phyloP scores from a whole-genome alignment of 2,329 filamentous ascomycete species.

The Alternaria sp. region DNA sequence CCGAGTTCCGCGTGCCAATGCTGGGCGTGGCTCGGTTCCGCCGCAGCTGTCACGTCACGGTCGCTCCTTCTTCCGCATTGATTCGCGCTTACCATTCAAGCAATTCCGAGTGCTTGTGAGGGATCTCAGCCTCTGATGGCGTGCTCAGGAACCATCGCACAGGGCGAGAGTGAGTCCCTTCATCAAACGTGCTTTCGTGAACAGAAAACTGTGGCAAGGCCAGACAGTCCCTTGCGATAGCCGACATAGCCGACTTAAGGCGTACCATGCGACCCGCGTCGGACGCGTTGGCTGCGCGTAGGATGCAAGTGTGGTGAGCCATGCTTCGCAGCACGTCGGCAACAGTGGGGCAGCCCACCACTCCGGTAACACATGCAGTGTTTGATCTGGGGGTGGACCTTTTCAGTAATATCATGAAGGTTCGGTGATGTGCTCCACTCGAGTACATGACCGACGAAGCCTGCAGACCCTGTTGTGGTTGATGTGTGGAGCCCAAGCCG shows the following conservation, averaged over 20 bases:
- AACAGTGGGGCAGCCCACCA: background rate
- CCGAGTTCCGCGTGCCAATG: slow-evolving; percentile 33
- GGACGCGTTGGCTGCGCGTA: background rate
- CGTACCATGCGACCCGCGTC: background rate
- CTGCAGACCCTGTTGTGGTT: background rate
- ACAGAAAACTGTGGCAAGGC: background rate
- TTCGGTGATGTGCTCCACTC: background rate
- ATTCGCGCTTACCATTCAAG: slow-evolving; percentile 2
- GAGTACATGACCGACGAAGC: background rate
- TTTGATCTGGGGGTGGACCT: background rate
- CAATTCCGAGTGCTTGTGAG: background rate
- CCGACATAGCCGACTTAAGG: background rate
- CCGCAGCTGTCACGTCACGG: slow-evolving; percentile 13
- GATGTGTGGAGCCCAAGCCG: background rate
- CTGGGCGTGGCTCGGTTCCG: slow-evolving; percentile 38
- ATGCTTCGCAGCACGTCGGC: background rate
- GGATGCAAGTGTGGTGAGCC: background rate
- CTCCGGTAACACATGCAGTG: background rate
- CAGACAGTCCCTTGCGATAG: background rate
- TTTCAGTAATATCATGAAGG: background rate
- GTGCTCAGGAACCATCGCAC: slow-evolving; percentile 12
- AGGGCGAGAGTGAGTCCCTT: background rate
- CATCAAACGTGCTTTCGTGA: background rate
- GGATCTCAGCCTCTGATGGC: background rate
- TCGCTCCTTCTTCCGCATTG: background rate